Conservation (phyloP, 2,329 filamentous ascomycete species). For the Colletotrichum orbiculare region DNA sequence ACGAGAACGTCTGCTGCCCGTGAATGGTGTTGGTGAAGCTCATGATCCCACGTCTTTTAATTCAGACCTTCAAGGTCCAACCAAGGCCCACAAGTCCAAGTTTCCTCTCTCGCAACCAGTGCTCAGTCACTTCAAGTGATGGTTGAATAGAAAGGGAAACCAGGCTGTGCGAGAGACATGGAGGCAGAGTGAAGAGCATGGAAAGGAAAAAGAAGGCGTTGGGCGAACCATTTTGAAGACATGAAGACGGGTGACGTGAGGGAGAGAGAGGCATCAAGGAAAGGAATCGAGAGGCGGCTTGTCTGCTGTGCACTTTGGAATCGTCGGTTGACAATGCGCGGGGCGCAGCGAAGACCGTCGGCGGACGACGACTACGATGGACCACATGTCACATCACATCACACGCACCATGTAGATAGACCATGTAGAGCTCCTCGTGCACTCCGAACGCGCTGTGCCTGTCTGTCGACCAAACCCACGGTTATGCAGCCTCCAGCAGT, state of each 20-base stretch:
- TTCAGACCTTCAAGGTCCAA: too few relatives aligned
- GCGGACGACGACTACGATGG: too few relatives aligned
- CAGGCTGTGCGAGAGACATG: slow-evolving; percentile 8
- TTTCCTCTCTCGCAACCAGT: slow-evolving; percentile 4
- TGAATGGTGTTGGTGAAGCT: background rate
- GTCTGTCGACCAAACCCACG: background rate
- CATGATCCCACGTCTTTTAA: too few relatives aligned
- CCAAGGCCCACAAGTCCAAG: too few relatives aligned
- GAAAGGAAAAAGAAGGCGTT: background rate
- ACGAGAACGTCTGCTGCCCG: too few relatives aligned
- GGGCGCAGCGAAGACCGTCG: too few relatives aligned
- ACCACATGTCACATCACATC: too few relatives aligned
- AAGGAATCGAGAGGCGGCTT: slow-evolving; percentile 14
- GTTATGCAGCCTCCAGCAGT: background rate
- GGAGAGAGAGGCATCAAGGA: too few relatives aligned
- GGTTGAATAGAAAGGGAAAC: background rate
- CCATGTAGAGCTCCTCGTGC: slow-evolving; percentile 10
- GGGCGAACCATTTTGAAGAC: slow-evolving; percentile 33
- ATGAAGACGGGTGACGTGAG: slow-evolving; percentile 25
- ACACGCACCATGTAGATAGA: too few relatives aligned
- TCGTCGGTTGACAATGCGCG: background rate
- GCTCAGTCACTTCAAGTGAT: background rate
- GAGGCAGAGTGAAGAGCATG: too few relatives aligned
- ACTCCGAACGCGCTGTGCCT: slow-evolving; percentile 23
- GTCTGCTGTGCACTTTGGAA: slow-evolving; percentile 14